Conservation (phyloP, 2,329 filamentous ascomycete genomes). For the Emericellopsis atlantica region DNA sequence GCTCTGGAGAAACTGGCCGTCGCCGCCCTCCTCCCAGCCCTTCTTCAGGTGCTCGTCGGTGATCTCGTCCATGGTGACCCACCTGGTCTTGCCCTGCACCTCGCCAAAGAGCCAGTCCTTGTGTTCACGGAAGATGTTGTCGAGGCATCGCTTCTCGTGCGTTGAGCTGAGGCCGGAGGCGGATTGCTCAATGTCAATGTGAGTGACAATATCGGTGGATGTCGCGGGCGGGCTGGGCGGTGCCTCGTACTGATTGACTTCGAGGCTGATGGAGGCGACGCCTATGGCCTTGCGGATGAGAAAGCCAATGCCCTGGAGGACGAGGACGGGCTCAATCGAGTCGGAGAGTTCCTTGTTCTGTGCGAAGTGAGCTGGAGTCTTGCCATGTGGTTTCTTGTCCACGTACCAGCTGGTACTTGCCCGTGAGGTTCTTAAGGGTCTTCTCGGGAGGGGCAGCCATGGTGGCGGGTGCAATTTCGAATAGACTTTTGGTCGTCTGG, state of each 20-base stretch:
- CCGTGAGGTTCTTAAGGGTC: conserved; percentile 55
- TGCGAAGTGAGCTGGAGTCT: background rate
- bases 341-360: conserved; percentile 69
- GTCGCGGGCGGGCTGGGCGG: conserved; percentile 25
- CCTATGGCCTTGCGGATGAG: conserved; percentile 60
- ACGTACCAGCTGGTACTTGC: conserved; percentile 57
- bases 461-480: conserved; percentile 8
- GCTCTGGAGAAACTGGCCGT: conserved; percentile 51
- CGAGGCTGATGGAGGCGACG: conserved; percentile 55
- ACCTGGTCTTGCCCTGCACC: conserved; percentile 48
- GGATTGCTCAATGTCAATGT: conserved; percentile 62
- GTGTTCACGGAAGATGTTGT: conserved; percentile 46
- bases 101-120: conserved; percentile 69
- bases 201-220: conserved; percentile 30
- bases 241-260: conserved; percentile 41
- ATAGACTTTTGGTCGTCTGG: too few relatives aligned
- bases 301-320: conserved; percentile 61
- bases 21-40: conserved; percentile 48
- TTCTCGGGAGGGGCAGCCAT: conserved; percentile 63
- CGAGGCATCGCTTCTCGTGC: conserved; percentile 39
- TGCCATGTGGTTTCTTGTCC: background rate
- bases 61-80: conserved; percentile 31
- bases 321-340: conserved; percentile 53
- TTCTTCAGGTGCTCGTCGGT: conserved; percentile 42
- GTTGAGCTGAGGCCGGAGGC: conserved; percentile 61